Conservation (phyloP, 306 rosid species). For the Quercus bicolor region DNA sequence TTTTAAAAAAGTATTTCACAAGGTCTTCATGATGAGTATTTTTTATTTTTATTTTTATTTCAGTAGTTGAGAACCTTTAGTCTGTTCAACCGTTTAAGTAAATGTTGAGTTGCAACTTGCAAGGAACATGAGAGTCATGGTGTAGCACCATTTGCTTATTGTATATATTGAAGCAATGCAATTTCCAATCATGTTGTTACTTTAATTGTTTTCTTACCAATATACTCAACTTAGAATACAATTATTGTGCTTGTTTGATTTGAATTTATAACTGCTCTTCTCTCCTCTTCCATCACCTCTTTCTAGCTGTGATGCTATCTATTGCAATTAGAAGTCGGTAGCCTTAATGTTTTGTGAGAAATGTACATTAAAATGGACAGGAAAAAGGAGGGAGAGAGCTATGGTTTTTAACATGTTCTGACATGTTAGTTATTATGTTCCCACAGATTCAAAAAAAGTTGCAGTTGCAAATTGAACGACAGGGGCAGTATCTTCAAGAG, state of each 20-base stretch:
- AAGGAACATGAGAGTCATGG: neutral
- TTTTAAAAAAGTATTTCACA: neutral
- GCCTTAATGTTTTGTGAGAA: neutral
- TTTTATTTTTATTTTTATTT: neutral
- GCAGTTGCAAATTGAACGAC: constrained; percentile 86
- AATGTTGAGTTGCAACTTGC: neutral
- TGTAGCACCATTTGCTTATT: neutral
- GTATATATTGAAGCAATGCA: too few species aligned
- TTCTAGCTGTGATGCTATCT: neutral
- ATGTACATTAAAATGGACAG: neutral
- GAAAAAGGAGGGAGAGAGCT: constrained; percentile 4
- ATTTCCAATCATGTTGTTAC: too few species aligned
- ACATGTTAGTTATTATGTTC: constrained; percentile 16
- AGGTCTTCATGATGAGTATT: neutral
- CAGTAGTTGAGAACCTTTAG: neutral
- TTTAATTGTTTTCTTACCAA: too few species aligned
- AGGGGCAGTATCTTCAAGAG: constrained; percentile 71
- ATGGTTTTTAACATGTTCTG: constrained; percentile 10
- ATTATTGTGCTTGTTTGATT: too few species aligned
- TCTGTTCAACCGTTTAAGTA: neutral
- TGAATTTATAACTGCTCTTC: neutral
- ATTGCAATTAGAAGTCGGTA: neutral
- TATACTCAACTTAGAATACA: too few species aligned
- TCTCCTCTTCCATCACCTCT: neutral
- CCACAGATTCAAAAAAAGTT: constrained; percentile 75